Evolutionary conservation across 2,329 filamentous ascomycete genomes (phyloP).

Genomic region (Stylonectria norvegica): DNA sequence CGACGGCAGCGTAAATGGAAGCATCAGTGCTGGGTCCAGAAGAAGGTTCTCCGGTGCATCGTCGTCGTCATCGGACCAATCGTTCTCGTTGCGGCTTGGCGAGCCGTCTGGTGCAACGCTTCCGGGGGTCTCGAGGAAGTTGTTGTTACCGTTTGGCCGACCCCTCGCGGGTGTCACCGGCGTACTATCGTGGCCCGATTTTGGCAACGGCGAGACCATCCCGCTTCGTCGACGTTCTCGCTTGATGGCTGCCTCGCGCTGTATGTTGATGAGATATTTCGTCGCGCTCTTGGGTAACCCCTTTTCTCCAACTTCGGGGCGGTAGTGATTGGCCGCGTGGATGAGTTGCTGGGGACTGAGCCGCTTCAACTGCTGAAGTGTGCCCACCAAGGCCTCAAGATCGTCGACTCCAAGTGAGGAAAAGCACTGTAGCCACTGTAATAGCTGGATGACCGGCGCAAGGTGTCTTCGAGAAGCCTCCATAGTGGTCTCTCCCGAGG

Average conservation of each 20-base stretch:
- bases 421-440: conserved; percentile 98
- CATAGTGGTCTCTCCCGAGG: conserved; percentile 80
- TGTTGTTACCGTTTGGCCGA: conserved; percentile 43
- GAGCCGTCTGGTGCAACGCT: conserved; percentile 43
- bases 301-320: conserved; percentile 93
- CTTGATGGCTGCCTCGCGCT: conserved; percentile 66
- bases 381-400: conserved; percentile 81
- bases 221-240: conserved; percentile 52
- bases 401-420: conserved; percentile 85
- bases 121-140: conserved; percentile 38
- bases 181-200: conserved; percentile 34
- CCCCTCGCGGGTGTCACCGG: conserved; percentile 44
- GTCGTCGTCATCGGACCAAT: conserved; percentile 57
- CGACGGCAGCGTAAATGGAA: conserved; percentile 92
- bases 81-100: conserved; percentile 32
- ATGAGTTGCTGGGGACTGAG: conserved; percentile 85
- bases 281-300: conserved; percentile 81
- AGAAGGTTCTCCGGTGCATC: conserved; percentile 73
- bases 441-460: conserved; percentile 83
- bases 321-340: conserved; percentile 88
- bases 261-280: conserved; percentile 78
- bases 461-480: conserved; percentile 82
- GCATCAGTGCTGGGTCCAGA: conserved; percentile 83
- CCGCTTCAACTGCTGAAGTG: conserved; percentile 81
- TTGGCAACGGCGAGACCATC: conserved; percentile 41